Evolutionary conservation across 768 basidiomycete genomes (phyloP).

Genomic region (Boletus coccyginus): DNA sequence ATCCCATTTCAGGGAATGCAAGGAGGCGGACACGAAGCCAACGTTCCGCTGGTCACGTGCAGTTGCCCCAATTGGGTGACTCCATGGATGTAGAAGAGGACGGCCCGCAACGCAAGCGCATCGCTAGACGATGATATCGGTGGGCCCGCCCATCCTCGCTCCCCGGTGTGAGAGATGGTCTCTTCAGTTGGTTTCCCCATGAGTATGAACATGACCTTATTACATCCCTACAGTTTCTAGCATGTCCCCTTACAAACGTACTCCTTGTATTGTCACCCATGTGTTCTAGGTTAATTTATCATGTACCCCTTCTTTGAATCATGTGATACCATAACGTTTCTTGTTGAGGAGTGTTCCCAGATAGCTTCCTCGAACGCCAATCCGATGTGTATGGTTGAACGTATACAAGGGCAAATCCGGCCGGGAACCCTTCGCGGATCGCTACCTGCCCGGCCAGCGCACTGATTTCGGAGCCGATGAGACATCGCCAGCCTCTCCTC

Average conservation of each 20-base stretch:
- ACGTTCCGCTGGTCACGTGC: slow-evolving; percentile 37
- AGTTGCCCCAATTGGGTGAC: slow-evolving; percentile 42
- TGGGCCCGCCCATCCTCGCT: neutral
- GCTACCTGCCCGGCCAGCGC: no score
- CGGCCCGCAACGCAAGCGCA: slow-evolving; percentile 69
- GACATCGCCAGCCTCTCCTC: no score
- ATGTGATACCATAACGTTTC: neutral
- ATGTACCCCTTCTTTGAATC: slow-evolving; percentile 8
- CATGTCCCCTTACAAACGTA: neutral
- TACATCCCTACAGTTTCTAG: slow-evolving; percentile 3
- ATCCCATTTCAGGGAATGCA: slow-evolving; percentile 30
- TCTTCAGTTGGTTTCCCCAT: slow-evolving; percentile 1
- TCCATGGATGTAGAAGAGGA: slow-evolving; percentile 81
- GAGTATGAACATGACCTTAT: slow-evolving; percentile 13
- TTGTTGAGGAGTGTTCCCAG: neutral
- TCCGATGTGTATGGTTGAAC: no score
- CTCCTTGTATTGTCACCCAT: slow-evolving; percentile 16
- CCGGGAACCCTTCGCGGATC: no score
- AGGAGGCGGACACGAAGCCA: slow-evolving; percentile 58
- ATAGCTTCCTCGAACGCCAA: neutral
- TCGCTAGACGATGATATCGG: slow-evolving; percentile 52
- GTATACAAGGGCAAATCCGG: no score
- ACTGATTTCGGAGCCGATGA: no score
- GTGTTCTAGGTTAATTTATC: slow-evolving; percentile 7
- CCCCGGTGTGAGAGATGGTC: neutral